These are phyloP conservation scores for Dichotomocladium elegans DNA, from an alignment of 371 early-diverging fungal genomes.

Conservation along the genomic window DNA sequence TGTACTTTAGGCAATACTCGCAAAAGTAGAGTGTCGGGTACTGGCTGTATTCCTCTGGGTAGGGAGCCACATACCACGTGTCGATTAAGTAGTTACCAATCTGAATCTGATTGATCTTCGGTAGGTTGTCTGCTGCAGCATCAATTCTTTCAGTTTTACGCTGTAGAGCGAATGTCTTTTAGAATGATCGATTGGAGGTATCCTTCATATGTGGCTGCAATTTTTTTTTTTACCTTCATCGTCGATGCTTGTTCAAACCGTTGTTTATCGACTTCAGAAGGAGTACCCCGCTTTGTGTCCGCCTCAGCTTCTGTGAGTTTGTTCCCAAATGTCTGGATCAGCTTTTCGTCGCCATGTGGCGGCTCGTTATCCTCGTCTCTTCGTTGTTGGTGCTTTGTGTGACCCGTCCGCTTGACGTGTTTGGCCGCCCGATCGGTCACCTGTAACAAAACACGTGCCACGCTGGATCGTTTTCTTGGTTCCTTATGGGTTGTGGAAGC, in stretches of 20 bases:
- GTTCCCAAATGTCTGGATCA: conserved; percentile 50
- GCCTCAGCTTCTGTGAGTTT: conserved; percentile 54
- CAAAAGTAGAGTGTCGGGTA: conserved; percentile 81
- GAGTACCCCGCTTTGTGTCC: conserved; percentile 46
- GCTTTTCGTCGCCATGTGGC: conserved; percentile 10
- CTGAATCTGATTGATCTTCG: conserved; percentile 69
- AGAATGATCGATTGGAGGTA: too few species aligned
- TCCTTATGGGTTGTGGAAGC: neutral
- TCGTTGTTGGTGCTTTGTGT: conserved; percentile 2
- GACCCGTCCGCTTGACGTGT: neutral
- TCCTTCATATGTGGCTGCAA: neutral
- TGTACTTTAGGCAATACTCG: conserved; percentile 97
- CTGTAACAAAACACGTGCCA: neutral
- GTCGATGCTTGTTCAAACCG: conserved; percentile 43
- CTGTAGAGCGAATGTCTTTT: too few species aligned
- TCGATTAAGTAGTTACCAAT: conserved; percentile 86
- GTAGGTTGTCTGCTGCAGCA: neutral
- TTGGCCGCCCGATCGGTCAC: neutral
- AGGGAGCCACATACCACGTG: conserved; percentile 98
- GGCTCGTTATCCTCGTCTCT: neutral
- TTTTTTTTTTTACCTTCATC: conserved; percentile 33
- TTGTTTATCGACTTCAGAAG: conserved; percentile 43
- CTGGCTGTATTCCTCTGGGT: conserved; percentile 93
- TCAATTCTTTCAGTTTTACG: neutral
- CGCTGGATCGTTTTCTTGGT: neutral